Conservation (phyloP, 1,284 basidiomycete genomes). For the Marasmius sp. region DNA sequence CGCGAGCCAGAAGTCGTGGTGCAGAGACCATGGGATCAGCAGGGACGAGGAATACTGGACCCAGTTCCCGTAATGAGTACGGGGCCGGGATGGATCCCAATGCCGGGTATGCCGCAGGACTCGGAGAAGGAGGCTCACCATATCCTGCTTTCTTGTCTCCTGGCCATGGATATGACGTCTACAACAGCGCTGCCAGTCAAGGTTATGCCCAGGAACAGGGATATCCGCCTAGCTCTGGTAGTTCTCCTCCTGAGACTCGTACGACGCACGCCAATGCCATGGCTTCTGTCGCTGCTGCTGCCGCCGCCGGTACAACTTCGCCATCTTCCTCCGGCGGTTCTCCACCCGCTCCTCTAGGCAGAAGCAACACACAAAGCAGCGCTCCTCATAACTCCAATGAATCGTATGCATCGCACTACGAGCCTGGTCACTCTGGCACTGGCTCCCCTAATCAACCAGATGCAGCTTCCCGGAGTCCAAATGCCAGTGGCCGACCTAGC, state of each 20-base stretch:
- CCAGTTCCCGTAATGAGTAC: not conserved
- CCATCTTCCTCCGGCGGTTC: no score
- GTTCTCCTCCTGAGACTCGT: slow-evolving; percentile 18
- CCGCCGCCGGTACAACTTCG: not conserved
- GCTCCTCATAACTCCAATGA: slow-evolving; percentile 14
- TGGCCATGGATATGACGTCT: slow-evolving; percentile 11
- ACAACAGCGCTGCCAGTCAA: slow-evolving; percentile 2
- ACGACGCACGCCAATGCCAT: slow-evolving; percentile 2
- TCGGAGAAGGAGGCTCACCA: slow-evolving; percentile 40
- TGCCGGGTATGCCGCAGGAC: slow-evolving; percentile 32
- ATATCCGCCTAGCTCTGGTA: slow-evolving; percentile 5
- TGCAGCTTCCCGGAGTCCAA: slow-evolving; percentile 7
- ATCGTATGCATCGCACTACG: slow-evolving; percentile 25
- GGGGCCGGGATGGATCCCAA: slow-evolving; percentile 13
- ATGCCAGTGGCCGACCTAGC: slow-evolving; percentile 23
- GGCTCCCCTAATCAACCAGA: slow-evolving; percentile 15
- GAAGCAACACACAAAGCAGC: slow-evolving; percentile 6
- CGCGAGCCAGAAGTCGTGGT: slow-evolving; percentile 36
- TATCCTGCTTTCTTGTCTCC: slow-evolving; percentile 48
- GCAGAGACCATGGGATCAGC: slow-evolving; percentile 17
- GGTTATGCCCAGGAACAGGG: not conserved
- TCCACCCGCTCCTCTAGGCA: not conserved
- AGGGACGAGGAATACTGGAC: not conserved
- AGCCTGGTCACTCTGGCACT: slow-evolving; percentile 12
- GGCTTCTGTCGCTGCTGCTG: not conserved